phyloP scores from a whole-genome alignment of 352 stramenopile genomes.

The Pythium guiyangense region DNA sequence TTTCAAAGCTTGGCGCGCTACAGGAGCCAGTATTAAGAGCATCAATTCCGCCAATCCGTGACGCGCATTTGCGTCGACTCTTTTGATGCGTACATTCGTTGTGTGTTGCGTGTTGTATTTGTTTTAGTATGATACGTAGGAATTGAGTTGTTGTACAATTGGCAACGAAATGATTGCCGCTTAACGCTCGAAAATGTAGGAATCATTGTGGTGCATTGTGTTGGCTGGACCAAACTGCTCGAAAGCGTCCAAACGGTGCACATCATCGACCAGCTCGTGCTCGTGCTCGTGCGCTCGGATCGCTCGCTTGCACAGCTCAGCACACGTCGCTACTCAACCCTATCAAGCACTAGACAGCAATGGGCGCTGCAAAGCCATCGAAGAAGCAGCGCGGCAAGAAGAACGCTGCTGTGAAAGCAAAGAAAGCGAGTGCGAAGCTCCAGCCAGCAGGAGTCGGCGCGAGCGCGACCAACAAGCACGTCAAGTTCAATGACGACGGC shows the following conservation, averaged over 20 bases:
- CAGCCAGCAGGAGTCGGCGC: slow-evolving; percentile 12
- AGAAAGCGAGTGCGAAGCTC: slow-evolving; percentile 8
- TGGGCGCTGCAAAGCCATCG: slow-evolving; percentile 52
- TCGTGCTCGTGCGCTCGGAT: background rate
- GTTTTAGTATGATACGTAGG: too few relatives aligned
- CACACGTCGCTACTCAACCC: background rate
- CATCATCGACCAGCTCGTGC: background rate
- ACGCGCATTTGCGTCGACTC: too few relatives aligned
- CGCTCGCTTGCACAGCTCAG: too few relatives aligned
- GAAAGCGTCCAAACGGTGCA: too few relatives aligned
- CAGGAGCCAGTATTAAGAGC: slow-evolving; percentile 3
- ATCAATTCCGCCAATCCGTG: slow-evolving; percentile 29
- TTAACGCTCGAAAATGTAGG: too few relatives aligned
- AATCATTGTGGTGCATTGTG: too few relatives aligned
- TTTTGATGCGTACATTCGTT: too few relatives aligned
- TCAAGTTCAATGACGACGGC: slow-evolving; percentile 67
- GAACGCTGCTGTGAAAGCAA: slow-evolving; percentile 33
- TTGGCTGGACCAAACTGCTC: slow-evolving; percentile 12
- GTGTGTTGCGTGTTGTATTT: too few relatives aligned
- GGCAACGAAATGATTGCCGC: too few relatives aligned
- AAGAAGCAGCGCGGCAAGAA: slow-evolving; percentile 80
- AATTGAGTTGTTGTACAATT: too few relatives aligned
- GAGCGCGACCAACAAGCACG: slow-evolving; percentile 28
- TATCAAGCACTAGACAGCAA: slow-evolving; percentile 16
- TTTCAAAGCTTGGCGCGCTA: slow-evolving; percentile 1